A percentile compares a stretch with the other conserved stretches of the same genome.
phyloP scores from a whole-genome alignment of 768 basidiomycete species.

The Trametes sanguinea region DNA sequence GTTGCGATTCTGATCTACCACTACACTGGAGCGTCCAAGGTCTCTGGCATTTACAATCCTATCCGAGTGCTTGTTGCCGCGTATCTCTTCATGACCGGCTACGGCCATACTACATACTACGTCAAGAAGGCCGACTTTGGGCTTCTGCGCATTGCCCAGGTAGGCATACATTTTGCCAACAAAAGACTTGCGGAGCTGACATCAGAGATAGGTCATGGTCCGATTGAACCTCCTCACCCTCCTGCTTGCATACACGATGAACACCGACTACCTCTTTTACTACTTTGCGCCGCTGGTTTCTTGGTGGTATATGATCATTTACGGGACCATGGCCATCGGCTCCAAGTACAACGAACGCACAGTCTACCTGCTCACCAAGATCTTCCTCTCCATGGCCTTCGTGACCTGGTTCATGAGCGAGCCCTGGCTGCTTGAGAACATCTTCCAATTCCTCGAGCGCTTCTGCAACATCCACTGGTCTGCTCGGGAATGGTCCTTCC shows the following conservation, averaged over 20 bases:
- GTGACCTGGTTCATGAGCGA: conserved; percentile 69
- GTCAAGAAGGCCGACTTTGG: conserved; percentile 88
- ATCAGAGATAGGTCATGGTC: conserved; percentile 58
- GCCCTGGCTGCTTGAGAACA: conserved; percentile 57
- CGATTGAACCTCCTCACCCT: conserved; percentile 85
- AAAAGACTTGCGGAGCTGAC: neutral
- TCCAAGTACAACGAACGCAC: conserved; percentile 72
- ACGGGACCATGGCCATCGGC: conserved; percentile 73
- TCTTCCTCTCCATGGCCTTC: conserved; percentile 60
- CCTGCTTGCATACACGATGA: conserved; percentile 84
- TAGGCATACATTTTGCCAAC: conserved; percentile 28
- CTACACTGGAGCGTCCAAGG: conserved; percentile 85
- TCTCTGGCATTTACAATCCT: conserved; percentile 92
- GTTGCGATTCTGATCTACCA: conserved; percentile 93
- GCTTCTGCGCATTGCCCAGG: conserved; percentile 73
- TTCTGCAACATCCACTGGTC: conserved; percentile 82
- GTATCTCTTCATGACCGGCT: conserved; percentile 93
- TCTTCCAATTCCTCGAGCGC: conserved; percentile 65
- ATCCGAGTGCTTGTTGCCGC: conserved; percentile 86
- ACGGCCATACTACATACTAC: conserved; percentile 87
- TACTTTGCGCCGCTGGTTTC: conserved; percentile 91
- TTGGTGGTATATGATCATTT: conserved; percentile 88
- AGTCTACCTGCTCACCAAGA: conserved; percentile 68
- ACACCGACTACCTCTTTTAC: conserved; percentile 88
- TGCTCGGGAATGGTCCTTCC: conserved; percentile 84